Conservation (phyloP, 1,284 basidiomycete genomes). For the Tylopilus sp. region DNA sequence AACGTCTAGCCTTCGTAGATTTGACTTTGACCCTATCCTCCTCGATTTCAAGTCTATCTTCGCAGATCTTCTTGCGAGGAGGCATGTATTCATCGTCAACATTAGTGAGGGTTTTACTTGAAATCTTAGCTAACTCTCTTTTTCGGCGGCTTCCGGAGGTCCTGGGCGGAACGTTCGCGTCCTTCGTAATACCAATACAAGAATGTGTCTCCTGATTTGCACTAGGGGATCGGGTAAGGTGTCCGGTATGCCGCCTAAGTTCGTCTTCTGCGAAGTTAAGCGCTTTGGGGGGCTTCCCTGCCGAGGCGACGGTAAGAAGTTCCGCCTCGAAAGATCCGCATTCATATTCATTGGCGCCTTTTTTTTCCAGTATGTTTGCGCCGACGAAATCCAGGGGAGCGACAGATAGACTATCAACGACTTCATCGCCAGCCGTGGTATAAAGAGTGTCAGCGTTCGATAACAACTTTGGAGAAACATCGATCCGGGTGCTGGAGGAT, state of each 20-base stretch:
- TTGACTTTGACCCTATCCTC: constrained; percentile 4
- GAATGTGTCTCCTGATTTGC: not conserved
- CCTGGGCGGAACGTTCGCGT: constrained; percentile 8
- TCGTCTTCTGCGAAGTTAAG: not conserved
- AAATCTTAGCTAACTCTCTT: constrained; percentile 17
- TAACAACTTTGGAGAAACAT: constrained; percentile 9
- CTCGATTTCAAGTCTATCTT: not conserved
- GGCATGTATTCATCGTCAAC: constrained; percentile 18
- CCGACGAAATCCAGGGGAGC: not conserved
- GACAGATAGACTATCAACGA: not conserved
- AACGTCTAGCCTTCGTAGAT: constrained; percentile 15
- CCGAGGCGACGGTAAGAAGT: not conserved
- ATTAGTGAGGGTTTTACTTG: constrained; percentile 9
- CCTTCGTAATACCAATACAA: constrained; percentile 1
- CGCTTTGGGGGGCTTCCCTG: not conserved
- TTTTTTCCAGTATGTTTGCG: not conserved
- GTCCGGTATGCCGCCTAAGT: not conserved
- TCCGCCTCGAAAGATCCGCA: not conserved
- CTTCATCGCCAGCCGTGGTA: not conserved
- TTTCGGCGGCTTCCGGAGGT: constrained; percentile 30
- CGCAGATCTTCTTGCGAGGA: constrained; percentile 26
- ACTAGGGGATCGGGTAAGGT: not conserved
- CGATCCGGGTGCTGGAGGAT: constrained; percentile 18
- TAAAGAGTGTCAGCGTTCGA: constrained; percentile 2
- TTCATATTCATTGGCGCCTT: not conserved